Conservation (phyloP, 2,329 filamentous ascomycete genomes). For the Pseudogymnoascus sp. region DNA sequence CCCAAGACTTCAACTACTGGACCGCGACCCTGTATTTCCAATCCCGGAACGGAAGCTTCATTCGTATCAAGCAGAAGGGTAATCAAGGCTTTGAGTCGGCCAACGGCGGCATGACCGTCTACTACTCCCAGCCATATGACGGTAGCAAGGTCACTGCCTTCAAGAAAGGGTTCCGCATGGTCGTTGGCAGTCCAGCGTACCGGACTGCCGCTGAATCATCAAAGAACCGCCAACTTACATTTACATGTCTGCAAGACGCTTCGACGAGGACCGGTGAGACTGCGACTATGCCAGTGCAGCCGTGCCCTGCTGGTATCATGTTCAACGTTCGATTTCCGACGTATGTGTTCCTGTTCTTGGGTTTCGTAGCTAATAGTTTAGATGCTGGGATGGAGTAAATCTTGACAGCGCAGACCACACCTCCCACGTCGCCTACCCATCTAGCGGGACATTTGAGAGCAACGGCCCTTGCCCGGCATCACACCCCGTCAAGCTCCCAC, state of each 20-base stretch:
- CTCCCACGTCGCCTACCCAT: slow-evolving; percentile 24
- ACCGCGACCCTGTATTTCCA: slow-evolving; percentile 28
- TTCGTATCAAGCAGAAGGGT: slow-evolving; percentile 27
- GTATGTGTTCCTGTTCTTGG: slow-evolving; percentile 1
- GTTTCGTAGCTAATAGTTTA: not conserved
- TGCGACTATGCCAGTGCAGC: slow-evolving; percentile 29
- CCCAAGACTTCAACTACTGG: slow-evolving; percentile 32
- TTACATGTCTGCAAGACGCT: slow-evolving; percentile 35
- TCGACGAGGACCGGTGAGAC: slow-evolving; percentile 34
- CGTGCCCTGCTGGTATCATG: slow-evolving; percentile 28
- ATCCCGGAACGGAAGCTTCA: slow-evolving; percentile 27
- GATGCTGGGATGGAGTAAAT: slow-evolving; percentile 23
- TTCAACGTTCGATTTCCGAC: slow-evolving; percentile 27
- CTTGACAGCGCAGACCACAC: slow-evolving; percentile 20
- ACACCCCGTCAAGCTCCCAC: slow-evolving; percentile 40
- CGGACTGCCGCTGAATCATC: slow-evolving; percentile 30
- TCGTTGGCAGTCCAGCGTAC: slow-evolving; percentile 34
- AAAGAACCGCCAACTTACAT: slow-evolving; percentile 37
- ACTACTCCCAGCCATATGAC: slow-evolving; percentile 29
- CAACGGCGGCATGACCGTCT: slow-evolving; percentile 31
- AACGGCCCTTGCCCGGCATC: slow-evolving; percentile 20
- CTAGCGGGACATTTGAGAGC: slow-evolving; percentile 17
- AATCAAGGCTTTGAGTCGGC: slow-evolving; percentile 29
- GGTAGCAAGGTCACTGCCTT: slow-evolving; percentile 36
- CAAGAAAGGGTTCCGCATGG: slow-evolving; percentile 40